Evolutionary conservation across 2,329 filamentous ascomycete genomes (phyloP).

Genomic region (Coniochaeta sp.): DNA sequence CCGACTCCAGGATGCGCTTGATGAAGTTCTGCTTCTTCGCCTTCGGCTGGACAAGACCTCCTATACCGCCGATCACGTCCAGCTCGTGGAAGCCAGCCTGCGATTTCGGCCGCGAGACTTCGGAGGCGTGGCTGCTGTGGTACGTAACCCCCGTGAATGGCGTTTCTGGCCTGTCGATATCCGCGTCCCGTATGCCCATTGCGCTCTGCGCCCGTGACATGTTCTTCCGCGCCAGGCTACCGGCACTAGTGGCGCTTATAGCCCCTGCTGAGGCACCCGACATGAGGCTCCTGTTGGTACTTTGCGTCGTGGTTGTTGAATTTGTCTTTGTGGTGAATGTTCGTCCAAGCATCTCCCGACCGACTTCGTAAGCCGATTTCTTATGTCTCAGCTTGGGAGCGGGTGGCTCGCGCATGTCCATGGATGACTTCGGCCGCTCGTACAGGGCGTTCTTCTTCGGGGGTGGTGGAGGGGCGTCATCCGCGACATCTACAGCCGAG

Average conservation of each 20-base stretch:
- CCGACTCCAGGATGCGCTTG: constrained; percentile 89
- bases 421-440: constrained; percentile 52
- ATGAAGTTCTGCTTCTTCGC: constrained; percentile 84
- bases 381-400: constrained; percentile 50
- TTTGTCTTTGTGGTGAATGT: constrained; percentile 87
- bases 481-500: constrained; percentile 37
- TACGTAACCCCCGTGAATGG: constrained; percentile 78
- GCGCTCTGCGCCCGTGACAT: constrained; percentile 50
- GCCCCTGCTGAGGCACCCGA: constrained; percentile 85
- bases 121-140: constrained; percentile 77
- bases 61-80: constrained; percentile 56
- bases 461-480: constrained; percentile 54
- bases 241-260: constrained; percentile 91
- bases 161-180: constrained; percentile 49
- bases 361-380: constrained; percentile 74
- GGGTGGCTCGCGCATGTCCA: constrained; percentile 32
- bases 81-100: constrained; percentile 59
- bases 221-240: constrained; percentile 78
- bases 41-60: constrained; percentile 71
- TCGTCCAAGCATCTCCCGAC: constrained; percentile 61
- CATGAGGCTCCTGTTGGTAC: constrained; percentile 83
- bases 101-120: constrained; percentile 52
- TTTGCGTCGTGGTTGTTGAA: constrained; percentile 63
- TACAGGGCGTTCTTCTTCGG: constrained; percentile 40
- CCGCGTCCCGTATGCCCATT: constrained; percentile 51